Percentiles rank a stretch among this genome's conserved stretches.
Evolutionary conservation across 768 basidiomycete genomes (phyloP).

Genomic region (Boletus vermiculosoides): DNA sequence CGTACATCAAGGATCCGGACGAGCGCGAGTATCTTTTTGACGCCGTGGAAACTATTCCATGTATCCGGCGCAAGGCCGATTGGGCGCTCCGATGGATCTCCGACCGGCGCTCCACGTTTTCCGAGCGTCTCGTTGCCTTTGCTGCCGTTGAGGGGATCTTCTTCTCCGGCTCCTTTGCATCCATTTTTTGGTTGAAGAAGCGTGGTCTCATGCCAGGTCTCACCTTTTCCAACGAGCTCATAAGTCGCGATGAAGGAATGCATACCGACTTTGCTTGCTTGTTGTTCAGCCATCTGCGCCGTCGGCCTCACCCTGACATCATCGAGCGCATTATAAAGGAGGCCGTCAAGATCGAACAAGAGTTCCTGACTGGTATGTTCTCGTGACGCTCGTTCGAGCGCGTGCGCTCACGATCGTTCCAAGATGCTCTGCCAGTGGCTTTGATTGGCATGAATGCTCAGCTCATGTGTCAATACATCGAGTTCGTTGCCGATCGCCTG

Average conservation of each 20-base stretch:
- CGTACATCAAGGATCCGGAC: constrained; percentile 78
- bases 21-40: constrained; percentile 81
- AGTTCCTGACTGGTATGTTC: constrained; percentile 69
- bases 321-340: constrained; percentile 72
- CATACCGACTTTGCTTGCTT: constrained; percentile 96
- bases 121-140: constrained; percentile 88
- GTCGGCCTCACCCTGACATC: constrained; percentile 75
- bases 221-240: constrained; percentile 93
- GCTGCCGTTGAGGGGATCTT: constrained; percentile 97
- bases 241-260: constrained; percentile 91
- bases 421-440: constrained; percentile 77
- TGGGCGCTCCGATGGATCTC: constrained; percentile 94
- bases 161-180: constrained; percentile 89
- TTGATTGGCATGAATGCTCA: constrained; percentile 89
- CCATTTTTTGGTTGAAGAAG: constrained; percentile 97
- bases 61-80: constrained; percentile 86
- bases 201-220: constrained; percentile 95
- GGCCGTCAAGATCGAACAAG: constrained; percentile 82
- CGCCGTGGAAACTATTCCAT: constrained; percentile 89
- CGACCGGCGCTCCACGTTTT: constrained; percentile 74
- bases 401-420: background rate
- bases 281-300: constrained; percentile 74
- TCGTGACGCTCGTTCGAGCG: background rate
- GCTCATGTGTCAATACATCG: constrained; percentile 87
- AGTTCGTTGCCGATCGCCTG: constrained; percentile 88